Percentiles rank a stretch among this genome's conserved stretches.
These are phyloP conservation scores for Grifola frondosa DNA, from an alignment of 1,284 basidiomycete genomes.

Conservation along the genomic window DNA sequence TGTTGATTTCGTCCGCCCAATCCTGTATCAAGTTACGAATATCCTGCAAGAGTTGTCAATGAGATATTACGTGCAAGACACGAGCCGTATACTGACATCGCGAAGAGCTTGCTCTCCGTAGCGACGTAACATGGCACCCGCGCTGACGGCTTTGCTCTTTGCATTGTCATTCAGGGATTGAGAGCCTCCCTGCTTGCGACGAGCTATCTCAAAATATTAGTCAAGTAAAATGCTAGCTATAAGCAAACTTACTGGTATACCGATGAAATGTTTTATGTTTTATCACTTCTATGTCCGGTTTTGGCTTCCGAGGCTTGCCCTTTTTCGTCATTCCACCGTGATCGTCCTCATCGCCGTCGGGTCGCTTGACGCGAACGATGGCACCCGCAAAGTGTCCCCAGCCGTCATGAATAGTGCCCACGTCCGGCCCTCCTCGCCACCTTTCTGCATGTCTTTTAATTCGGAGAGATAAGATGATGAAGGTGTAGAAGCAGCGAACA, in stretches of 20 bases:
- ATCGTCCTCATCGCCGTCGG: constrained; percentile 45
- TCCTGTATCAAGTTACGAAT: constrained; percentile 79
- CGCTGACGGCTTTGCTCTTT: constrained; percentile 91
- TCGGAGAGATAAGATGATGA: constrained; percentile 50
- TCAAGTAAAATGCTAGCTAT: background rate
- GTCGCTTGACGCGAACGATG: constrained; percentile 68
- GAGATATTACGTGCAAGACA: constrained; percentile 1
- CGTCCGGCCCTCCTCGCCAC: constrained; percentile 63
- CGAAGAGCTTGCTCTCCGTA: constrained; percentile 93
- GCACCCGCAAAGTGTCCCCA: constrained; percentile 98
- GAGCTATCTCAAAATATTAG: constrained; percentile 56
- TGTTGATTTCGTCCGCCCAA: constrained; percentile 82
- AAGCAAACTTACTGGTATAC: constrained; percentile 79
- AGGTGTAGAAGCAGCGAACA: constrained; percentile 56
- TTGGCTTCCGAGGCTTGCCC: constrained; percentile 60
- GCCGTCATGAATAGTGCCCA: constrained; percentile 97
- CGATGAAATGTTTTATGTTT: constrained; percentile 97
- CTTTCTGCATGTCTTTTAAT: constrained; percentile 68
- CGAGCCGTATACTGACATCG: constrained; percentile 64
- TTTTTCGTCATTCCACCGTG: constrained; percentile 46
- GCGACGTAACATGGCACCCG: constrained; percentile 91
- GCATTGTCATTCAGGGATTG: constrained; percentile 92
- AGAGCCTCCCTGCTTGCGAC: constrained; percentile 95
- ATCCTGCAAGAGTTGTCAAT: constrained; percentile 52
- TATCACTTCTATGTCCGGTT: constrained; percentile 76